phyloP scores from a whole-genome alignment of 352 stramenopile species.

The Globisporangium middletonii region DNA sequence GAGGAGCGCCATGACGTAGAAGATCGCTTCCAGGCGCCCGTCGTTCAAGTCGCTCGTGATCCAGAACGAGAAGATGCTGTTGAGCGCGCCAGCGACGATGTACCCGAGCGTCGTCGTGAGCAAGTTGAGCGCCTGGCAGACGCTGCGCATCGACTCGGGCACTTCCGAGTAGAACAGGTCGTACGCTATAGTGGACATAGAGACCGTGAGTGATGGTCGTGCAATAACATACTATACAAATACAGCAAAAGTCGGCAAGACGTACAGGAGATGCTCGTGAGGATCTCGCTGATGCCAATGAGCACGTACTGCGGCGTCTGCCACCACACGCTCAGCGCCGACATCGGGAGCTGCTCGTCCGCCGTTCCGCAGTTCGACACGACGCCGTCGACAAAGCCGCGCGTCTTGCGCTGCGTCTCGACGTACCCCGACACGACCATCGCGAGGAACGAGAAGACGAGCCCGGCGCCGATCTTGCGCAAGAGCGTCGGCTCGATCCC shows the following conservation, averaged over 20 bases:
- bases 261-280: slow-evolving; percentile 87
- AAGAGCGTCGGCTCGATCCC: slow-evolving; percentile 74
- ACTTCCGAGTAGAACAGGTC: slow-evolving; percentile 92
- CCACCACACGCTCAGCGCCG: slow-evolving; percentile 84
- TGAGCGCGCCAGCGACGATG: slow-evolving; percentile 74
- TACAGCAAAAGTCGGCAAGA: slow-evolving; percentile 3
- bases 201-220: neutral
- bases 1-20: slow-evolving; percentile 72
- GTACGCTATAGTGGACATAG: slow-evolving; percentile 38
- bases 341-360: slow-evolving; percentile 65
- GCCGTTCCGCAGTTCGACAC: slow-evolving; percentile 72
- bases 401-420: slow-evolving; percentile 67
- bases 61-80: slow-evolving; percentile 89
- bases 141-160: slow-evolving; percentile 86
- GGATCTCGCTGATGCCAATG: slow-evolving; percentile 85
- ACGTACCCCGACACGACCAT: slow-evolving; percentile 70
- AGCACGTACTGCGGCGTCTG: slow-evolving; percentile 89
- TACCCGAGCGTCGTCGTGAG: slow-evolving; percentile 87
- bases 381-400: slow-evolving; percentile 36
- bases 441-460: slow-evolving; percentile 73
- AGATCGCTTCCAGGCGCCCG: slow-evolving; percentile 88
- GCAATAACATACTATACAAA: neutral
- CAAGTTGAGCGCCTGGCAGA: slow-evolving; percentile 88
- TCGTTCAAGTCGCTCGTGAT: slow-evolving; percentile 88
- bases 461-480: slow-evolving; percentile 83